Base-by-base conservation (phyloP, 805 yeast genomes). In the Candida sakaeoensis region DNA sequence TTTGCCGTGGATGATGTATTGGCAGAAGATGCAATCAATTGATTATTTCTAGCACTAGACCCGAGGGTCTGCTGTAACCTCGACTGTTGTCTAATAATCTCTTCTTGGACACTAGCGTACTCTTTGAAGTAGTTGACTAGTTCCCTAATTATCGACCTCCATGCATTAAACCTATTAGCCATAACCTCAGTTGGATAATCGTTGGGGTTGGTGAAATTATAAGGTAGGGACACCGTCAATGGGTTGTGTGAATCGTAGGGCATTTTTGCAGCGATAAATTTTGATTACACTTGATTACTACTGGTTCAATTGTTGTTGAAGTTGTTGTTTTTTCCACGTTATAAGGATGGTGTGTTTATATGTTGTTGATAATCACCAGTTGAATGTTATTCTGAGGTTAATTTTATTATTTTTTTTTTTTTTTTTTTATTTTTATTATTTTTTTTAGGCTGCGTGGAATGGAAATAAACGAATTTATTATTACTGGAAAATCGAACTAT, bases 51-150 rank as follows among this genome's bases (percentile, higher is more conserved):
- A 8, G 49, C 44, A 22, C 53, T 48, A 7, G 54, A 47, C 1
- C 61, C 61, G 3, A 85, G 82, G 8, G 95, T 88, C 57, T 87
- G 90, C 44, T 87, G 85, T 33, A 89, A 71, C 37, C 95, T 68
- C 37, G 82, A 51, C 48, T 87, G 93, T 53, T 87, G 95, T 43
- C 95, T 77, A 25, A 85, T 80, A 13, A 87, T 75, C 55, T 90
- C 96, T 59, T 90, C 96, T 57, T 89, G 93, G 41, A 86, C 90
- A 10, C 85, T 75, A 8, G 87, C 88, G 28, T 80, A 81, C 53
- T 89, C 96, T 45, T 75, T 77, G 46, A 91, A 69, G 55, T 91
- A 91, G 34, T 74, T 77, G 15, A 86, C 72, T 41, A 91, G 63
- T 25, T 91, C 82, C 45, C 80, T 79, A 42, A 89, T 80, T 40